phyloP scores from a whole-genome alignment of 2,329 filamentous ascomycete species.

The Alternaria conjuncta region DNA sequence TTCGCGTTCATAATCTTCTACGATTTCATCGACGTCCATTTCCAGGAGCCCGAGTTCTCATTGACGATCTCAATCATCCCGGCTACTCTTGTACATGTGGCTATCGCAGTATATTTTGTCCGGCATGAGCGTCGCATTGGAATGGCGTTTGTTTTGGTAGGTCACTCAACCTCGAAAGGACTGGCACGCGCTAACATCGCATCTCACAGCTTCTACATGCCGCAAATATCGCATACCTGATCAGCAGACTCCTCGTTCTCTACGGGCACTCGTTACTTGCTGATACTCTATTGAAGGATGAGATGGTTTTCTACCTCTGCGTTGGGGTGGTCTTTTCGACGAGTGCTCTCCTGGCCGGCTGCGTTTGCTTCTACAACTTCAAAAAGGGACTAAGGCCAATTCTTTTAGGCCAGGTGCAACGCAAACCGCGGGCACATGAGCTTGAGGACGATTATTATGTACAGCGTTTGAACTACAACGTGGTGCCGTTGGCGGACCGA shows the following conservation, averaged over 20 bases:
- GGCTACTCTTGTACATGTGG: conserved; percentile 16
- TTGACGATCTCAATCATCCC: conserved; percentile 35
- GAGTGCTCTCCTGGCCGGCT: conserved; percentile 3
- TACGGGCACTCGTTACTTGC: conserved; percentile 11
- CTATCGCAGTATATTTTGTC: conserved; percentile 16
- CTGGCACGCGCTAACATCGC: background rate
- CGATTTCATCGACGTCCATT: conserved; percentile 29
- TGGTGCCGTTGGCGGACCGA: conserved; percentile 5
- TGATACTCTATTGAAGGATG: conserved; percentile 24
- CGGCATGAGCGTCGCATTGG: conserved; percentile 19
- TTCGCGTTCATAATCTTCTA: conserved; percentile 30
- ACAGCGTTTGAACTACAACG: conserved; percentile 18
- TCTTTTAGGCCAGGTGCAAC: conserved; percentile 16
- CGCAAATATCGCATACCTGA: conserved; percentile 26
- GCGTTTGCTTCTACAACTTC: conserved; percentile 29
- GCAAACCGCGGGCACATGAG: conserved; percentile 5
- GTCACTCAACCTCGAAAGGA: background rate
- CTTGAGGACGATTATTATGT: conserved; percentile 11
- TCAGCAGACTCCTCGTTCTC: conserved; percentile 28
- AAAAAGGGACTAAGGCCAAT: conserved; percentile 29
- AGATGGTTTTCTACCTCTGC: conserved; percentile 29
- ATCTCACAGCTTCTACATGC: conserved; percentile 16
- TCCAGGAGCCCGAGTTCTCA: conserved; percentile 26
- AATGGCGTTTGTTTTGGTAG: conserved; percentile 21
- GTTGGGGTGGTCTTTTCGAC: conserved; percentile 15